A percentile compares a stretch with the other conserved stretches of the same genome.
These are phyloP conservation scores for Penicillium canescens DNA, from an alignment of 495 filamentous ascomycete species.

Conservation along the genomic window DNA sequence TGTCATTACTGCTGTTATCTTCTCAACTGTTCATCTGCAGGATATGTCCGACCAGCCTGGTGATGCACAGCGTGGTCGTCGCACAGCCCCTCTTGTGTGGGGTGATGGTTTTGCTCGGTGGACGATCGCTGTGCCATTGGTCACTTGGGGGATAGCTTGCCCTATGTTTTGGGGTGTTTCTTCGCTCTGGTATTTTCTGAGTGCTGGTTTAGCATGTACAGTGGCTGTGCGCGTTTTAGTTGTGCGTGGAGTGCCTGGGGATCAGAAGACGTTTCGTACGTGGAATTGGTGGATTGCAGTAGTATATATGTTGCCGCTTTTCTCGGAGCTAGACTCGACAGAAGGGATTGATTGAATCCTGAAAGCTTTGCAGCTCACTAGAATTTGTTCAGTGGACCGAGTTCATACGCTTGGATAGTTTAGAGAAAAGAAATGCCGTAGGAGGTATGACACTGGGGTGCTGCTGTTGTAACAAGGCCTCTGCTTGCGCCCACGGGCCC, in stretches of 20 bases:
- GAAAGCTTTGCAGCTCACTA: too few relatives aligned
- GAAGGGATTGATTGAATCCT: too few relatives aligned
- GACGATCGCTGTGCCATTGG: conserved; percentile 33
- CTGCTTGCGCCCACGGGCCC: too few relatives aligned
- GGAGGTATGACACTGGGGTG: too few relatives aligned
- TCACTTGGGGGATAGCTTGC: conserved; percentile 36
- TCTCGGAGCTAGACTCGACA: neutral
- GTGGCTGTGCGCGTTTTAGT: neutral
- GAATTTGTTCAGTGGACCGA: too few relatives aligned
- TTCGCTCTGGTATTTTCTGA: neutral
- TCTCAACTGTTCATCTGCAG: conserved; percentile 47
- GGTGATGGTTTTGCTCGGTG: conserved; percentile 40
- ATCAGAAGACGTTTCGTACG: conserved; percentile 2
- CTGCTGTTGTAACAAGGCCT: too few relatives aligned
- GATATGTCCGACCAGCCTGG: conserved; percentile 44
- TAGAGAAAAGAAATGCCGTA: too few relatives aligned
- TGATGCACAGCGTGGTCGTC: conserved; percentile 36
- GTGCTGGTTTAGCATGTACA: neutral
- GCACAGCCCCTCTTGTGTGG: conserved; percentile 36
- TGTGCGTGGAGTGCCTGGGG: neutral
- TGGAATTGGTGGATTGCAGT: conserved; percentile 8
- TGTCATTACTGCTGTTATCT: conserved; percentile 37
- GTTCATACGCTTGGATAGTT: too few relatives aligned
- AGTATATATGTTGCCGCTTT: conserved; percentile 1
- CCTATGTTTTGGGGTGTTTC: conserved; percentile 27